These are phyloP conservation scores for Pulveroboletus sp. DNA, from an alignment of 768 basidiomycete species.

Conservation along the genomic window DNA sequence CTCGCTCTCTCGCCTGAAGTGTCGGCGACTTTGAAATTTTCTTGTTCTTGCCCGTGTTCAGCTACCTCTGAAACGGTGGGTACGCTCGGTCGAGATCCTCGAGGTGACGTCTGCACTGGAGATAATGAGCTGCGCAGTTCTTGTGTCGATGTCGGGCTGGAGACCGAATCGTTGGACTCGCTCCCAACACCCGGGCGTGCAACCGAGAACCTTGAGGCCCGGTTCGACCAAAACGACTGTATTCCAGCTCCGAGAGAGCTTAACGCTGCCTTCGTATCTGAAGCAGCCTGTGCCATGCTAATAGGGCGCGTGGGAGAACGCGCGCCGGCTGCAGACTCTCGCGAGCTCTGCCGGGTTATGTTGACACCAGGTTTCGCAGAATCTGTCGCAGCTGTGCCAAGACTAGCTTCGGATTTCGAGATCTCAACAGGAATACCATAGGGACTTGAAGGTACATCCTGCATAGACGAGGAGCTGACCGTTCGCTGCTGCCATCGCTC, in stretches of 20 bases:
- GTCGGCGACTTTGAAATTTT: conserved; percentile 5
- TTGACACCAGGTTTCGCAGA: conserved; percentile 12
- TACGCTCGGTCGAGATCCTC: conserved; percentile 16
- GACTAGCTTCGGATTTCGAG: conserved; percentile 26
- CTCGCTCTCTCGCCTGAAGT: conserved; percentile 4
- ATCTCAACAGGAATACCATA: conserved; percentile 28
- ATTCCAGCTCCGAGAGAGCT: conserved; percentile 43
- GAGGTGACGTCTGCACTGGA: conserved; percentile 9
- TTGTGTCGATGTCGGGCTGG: conserved; percentile 9
- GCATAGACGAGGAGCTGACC: conserved; percentile 21
- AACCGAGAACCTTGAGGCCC: conserved; percentile 38
- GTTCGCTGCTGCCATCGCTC: conserved; percentile 60
- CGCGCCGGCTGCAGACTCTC: conserved; percentile 20
- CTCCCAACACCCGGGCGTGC: conserved; percentile 29
- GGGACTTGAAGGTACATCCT: conserved; percentile 19
- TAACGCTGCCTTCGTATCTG: conserved; percentile 34
- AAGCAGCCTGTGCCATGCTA: conserved; percentile 31
- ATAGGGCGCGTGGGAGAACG: conserved; percentile 19
- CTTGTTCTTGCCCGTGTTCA: conserved; percentile 20
- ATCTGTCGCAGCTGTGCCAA: conserved; percentile 10
- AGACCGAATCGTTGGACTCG: conserved; percentile 21
- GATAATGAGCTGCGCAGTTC: conserved; percentile 1
- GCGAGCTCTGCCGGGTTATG: conserved; percentile 21
- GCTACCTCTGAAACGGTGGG: conserved; percentile 25
- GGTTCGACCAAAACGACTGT: conserved; percentile 45